Base-by-base conservation (phyloP, 164 flowering plant species). In the Euptelea pleiosperma region DNA sequence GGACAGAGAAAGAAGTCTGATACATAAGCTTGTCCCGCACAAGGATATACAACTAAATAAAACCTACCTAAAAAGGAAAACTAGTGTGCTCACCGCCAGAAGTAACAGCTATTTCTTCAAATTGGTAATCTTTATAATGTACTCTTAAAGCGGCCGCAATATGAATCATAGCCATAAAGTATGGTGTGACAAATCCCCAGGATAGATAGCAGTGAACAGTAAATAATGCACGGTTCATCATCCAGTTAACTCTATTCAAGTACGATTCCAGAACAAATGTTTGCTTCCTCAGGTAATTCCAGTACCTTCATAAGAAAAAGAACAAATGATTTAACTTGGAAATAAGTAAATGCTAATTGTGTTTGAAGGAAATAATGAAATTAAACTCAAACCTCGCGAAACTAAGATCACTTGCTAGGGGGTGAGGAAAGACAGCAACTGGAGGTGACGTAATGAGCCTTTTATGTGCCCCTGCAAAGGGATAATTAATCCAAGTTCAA, bases 281-380 rank as follows among this genome's bases (percentile, higher is more conserved):
- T 71, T 92, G 98, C 80, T 92, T 92, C 72, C 97, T 83, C 82
- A 92, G 71, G 74, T 92, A 92, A 75, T 92, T 92, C 98, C 98
- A 92, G 57, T 89, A 92, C 80, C 98, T 92, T 61, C 34, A 81
- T 4, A 47, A 45, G 34, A 74, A 55, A 36, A 34, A 25, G 8
- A 34, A 57, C 30, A 53, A 67, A 25, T 11, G 30, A 35, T n/a
- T 14, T n/a, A 21, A 18, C 25, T 9, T 21, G 47, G 26, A 66
- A 51, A 47, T n/a, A 49, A 30, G 26, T 18, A 22, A 12, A 21
- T 36, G 6, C 35, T 14, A 39, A 40, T 33, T 34, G 15, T 12
- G 48, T 36, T 61, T 29, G 31, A 58, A 30, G 7, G 46, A 63
- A 53, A 43, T 28, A 14, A n/a, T 2, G 2, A n/a, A 36, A 42